Percentiles rank a stretch among this genome's conserved stretches.
Evolutionary conservation across 2,329 filamentous ascomycete species (phyloP).

Genomic region (Penicillium sp.): DNA sequence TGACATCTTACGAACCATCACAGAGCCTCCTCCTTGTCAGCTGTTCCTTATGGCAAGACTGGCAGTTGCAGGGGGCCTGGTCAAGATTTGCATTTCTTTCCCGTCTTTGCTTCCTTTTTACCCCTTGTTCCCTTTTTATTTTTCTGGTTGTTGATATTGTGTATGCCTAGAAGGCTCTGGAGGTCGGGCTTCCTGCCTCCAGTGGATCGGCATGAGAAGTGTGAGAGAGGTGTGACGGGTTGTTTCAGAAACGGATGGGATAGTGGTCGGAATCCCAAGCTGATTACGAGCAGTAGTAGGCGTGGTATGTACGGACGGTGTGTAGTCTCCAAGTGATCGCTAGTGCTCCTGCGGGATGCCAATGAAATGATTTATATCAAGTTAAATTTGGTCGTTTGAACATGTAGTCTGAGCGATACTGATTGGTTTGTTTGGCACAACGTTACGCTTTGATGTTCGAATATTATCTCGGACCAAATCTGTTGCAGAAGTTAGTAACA

Average conservation of each 20-base stretch:
- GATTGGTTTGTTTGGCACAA: neutral
- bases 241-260: neutral
- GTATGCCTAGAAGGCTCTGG: neutral
- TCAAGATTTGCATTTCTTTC: conserved; percentile 12
- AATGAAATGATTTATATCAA: conserved; percentile 14
- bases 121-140: conserved; percentile 4
- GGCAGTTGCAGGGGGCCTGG: neutral
- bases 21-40: neutral
- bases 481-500: neutral
- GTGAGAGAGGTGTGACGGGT: neutral
- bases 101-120: conserved; percentile 7
- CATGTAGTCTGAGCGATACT: neutral
- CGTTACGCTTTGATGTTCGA: neutral
- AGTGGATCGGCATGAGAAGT: neutral
- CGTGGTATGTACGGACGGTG: neutral
- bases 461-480: neutral
- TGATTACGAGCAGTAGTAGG: neutral
- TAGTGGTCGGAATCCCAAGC: neutral
- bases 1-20: neutral
- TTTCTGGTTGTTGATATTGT: conserved; percentile 12
- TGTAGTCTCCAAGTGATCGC: conserved; percentile 9
- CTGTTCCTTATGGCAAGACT: neutral
- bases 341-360: conserved; percentile 13
- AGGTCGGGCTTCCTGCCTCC: neutral
- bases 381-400: neutral